phyloP scores from a whole-genome alignment of 2,329 filamentous ascomycete genomes.

The Trichoderma sp. region DNA sequence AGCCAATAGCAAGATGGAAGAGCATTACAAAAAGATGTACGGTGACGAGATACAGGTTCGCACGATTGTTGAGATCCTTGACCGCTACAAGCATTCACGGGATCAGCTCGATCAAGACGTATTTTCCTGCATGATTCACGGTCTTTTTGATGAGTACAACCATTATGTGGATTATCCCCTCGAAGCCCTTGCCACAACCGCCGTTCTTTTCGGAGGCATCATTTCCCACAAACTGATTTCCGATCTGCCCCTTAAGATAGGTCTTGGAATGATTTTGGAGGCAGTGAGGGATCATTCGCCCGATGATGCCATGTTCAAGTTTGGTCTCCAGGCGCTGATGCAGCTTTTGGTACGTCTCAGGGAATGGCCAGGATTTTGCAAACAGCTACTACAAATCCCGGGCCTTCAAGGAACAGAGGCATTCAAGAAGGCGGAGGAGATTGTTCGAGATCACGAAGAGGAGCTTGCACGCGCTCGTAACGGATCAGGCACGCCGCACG shows the following conservation, averaged over 20 bases:
- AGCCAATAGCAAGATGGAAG: constrained; percentile 90
- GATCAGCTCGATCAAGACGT: constrained; percentile 86
- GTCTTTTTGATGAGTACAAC: constrained; percentile 93
- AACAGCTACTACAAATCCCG: constrained; percentile 76
- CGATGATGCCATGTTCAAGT: constrained; percentile 94
- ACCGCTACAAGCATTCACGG: constrained; percentile 82
- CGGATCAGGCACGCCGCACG: constrained; percentile 41
- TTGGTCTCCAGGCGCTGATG: constrained; percentile 90
- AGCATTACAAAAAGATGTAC: constrained; percentile 98
- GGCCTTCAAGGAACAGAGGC: constrained; percentile 82
- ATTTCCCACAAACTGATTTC: constrained; percentile 92
- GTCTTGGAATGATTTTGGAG: constrained; percentile 96
- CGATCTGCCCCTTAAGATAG: constrained; percentile 85
- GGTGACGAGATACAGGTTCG: constrained; percentile 83
- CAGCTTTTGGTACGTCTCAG: constrained; percentile 78
- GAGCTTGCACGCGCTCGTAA: constrained; percentile 57
- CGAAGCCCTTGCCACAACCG: constrained; percentile 93
- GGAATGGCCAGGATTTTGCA: constrained; percentile 96
- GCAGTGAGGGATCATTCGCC: constrained; percentile 81
- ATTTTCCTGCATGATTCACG: constrained; percentile 98
- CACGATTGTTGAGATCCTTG: constrained; percentile 79
- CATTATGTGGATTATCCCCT: constrained; percentile 94
- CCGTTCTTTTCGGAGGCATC: constrained; percentile 93
- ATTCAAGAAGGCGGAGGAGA: constrained; percentile 76
- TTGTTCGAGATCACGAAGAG: constrained; percentile 66